Base-by-base conservation (phyloP, 257 asterid genomes). In the Nicotiana undulata region DNA sequence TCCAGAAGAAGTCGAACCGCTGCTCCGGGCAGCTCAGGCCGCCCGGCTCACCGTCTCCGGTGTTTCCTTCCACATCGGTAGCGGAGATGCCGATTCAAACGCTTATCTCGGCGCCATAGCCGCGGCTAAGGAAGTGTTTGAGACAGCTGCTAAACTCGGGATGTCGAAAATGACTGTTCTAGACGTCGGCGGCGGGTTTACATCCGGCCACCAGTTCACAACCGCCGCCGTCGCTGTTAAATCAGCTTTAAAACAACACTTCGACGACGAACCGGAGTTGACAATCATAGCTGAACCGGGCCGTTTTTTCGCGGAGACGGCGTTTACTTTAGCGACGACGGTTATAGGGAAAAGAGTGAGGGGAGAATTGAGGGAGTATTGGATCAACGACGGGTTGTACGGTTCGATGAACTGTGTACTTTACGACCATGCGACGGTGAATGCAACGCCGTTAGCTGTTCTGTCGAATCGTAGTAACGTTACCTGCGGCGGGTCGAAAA, bases 111-210 rank as follows among this genome's bases (percentile, higher is more conserved):
- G 84, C 1, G 84, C 84, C 22, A 46, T 81, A 24, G 81, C 81
- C 3, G 75, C 75, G 1, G 84, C 84, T 2, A 44, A 58, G 29
- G 12, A 37, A n/a, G 84, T 81, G 1, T 81, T 81, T 34, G 58
- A 75, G 29, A 32, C 75, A 2, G 84, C 75, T 2, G 1, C 55
- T 9, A 24, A 49, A 17, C 55, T 81, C 34, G 80, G 80, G 15
- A 55, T 81, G 84, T 49, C 75, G 4, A 60, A 61, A 60, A 60
- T 81, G 84, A 52, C 32, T 5, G 29, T 81, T 2, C n/a, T 81
- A 32, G 79, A 81, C 55, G 40, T 81, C 58, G 84, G 84, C 37
- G 84, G 84, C 61, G 84, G 84, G 0, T 81, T 81, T 29, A 74
- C 81, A 6, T 56, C 84, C 13, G 81, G 81, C 15, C 37, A 44